phyloP scores from a whole-genome alignment of 805 yeast genomes.

The Wickerhamiella siamensis region DNA sequence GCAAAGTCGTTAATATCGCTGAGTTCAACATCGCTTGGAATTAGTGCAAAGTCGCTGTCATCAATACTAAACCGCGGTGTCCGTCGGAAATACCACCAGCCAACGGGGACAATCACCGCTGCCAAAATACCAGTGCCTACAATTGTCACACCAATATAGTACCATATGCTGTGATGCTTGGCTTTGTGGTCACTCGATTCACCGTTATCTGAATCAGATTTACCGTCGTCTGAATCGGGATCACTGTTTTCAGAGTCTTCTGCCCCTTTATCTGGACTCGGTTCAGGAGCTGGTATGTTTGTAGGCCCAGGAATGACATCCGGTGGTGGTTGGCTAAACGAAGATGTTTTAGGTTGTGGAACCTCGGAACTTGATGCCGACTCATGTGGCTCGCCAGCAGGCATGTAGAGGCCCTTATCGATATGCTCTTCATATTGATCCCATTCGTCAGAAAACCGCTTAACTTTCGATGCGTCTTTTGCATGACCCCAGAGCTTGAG shows the following conservation, averaged over 20 bases:
- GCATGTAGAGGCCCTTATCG: slow-evolving; percentile 7
- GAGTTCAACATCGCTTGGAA: slow-evolving; percentile 12
- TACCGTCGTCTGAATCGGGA: neutral
- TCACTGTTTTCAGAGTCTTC: neutral
- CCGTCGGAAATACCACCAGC: slow-evolving; percentile 5
- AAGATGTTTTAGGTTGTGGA: neutral
- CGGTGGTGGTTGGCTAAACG: neutral
- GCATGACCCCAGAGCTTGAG: slow-evolving; percentile 72
- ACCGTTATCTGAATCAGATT: neutral
- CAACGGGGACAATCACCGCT: slow-evolving; percentile 4
- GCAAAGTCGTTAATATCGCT: slow-evolving; percentile 6
- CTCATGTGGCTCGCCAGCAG: neutral
- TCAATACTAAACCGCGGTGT: neutral
- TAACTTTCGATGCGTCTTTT: slow-evolving; percentile 47
- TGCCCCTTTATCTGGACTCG: neutral
- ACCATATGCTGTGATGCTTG: slow-evolving; percentile 7
- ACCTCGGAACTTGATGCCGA: neutral
- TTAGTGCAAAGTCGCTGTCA: slow-evolving; percentile 7
- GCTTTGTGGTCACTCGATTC: neutral
- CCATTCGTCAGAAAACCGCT: slow-evolving; percentile 29
- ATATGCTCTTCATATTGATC: slow-evolving; percentile 14
- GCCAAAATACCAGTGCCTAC: slow-evolving; percentile 7
- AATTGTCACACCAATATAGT: slow-evolving; percentile 6
- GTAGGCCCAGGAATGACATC: neutral
- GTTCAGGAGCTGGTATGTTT: neutral